A percentile compares a stretch with the other conserved stretches of the same genome.
phyloP scores from a whole-genome alignment of 352 stramenopile genomes.

The Phytophthora sojae region DNA sequence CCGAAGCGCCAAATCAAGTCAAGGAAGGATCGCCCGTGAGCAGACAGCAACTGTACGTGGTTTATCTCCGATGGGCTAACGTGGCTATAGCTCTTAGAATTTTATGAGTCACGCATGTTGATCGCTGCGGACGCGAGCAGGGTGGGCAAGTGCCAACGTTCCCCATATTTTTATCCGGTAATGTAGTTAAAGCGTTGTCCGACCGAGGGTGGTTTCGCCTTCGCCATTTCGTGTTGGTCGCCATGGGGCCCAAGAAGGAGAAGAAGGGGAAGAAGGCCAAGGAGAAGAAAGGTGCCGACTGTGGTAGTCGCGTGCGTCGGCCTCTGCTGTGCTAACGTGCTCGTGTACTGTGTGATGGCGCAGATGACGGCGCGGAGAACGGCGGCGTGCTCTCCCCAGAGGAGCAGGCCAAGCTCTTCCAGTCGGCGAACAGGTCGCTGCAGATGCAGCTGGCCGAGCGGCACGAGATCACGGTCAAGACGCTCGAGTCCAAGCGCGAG shows the following conservation, averaged over 20 bases:
- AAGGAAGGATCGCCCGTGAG: constrained; percentile 57
- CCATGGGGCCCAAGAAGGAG: constrained; percentile 79
- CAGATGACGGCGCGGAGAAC: constrained; percentile 80
- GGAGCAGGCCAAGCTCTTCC: constrained; percentile 87
- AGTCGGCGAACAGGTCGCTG: constrained; percentile 84
- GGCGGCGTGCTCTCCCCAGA: constrained; percentile 77
- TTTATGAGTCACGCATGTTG: constrained; percentile 18
- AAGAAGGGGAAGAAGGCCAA: constrained; percentile 81
- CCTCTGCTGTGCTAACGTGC: neutral
- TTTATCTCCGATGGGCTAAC: neutral
- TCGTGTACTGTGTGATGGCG: neutral
- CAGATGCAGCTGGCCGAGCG: constrained; percentile 91
- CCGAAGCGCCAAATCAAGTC: constrained; percentile 92
- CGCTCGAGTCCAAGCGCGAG: constrained; percentile 90
- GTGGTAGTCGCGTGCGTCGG: neutral
- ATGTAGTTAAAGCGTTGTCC: constrained; percentile 10
- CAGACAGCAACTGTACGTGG: neutral
- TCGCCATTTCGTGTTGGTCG: constrained; percentile 23
- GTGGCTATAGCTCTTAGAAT: neutral
- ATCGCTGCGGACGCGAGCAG: neutral
- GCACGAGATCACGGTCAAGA: constrained; percentile 86
- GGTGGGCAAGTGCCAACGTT: constrained; percentile 5
- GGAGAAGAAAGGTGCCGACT: constrained; percentile 69
- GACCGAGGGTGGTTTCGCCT: constrained; percentile 20
- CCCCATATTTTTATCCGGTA: constrained; percentile 45